These are phyloP conservation scores for Stephania yunnanensis DNA, from an alignment of 164 flowering plant genomes.

Conservation along the genomic window DNA sequence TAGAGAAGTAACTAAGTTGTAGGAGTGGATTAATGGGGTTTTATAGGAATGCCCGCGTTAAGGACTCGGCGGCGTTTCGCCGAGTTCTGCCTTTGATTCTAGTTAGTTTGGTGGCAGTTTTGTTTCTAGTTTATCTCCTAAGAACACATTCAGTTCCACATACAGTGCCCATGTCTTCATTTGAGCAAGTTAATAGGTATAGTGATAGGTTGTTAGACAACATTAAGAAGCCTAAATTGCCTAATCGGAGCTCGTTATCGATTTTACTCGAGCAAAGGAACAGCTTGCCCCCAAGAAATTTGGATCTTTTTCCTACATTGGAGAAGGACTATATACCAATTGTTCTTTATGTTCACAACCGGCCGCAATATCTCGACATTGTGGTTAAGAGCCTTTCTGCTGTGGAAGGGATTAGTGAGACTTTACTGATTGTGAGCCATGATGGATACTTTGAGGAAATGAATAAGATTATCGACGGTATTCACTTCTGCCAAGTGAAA, in stretches of 20 bases:
- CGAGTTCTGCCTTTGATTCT: conserved; percentile 41
- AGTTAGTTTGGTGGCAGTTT: conserved; percentile 36
- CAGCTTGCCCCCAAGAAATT: conserved; percentile 62
- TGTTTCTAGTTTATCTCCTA: conserved; percentile 29
- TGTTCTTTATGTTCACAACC: conserved; percentile 89
- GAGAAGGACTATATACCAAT: conserved; percentile 52
- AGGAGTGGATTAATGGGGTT: conserved; percentile 32
- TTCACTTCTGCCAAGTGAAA: conserved; percentile 85
- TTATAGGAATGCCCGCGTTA: conserved; percentile 35
- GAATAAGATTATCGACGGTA: conserved; percentile 66
- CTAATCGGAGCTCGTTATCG: conserved; percentile 53
- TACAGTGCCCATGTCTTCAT: conserved; percentile 6
- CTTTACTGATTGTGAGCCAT: conserved; percentile 77
- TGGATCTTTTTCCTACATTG: conserved; percentile 58
- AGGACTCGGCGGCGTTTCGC: conserved; percentile 37
- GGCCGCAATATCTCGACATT: conserved; percentile 74
- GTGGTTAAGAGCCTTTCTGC: conserved; percentile 66
- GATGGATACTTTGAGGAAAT: conserved; percentile 87
- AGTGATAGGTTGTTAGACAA: neutral
- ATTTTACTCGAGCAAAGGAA: conserved; percentile 46
- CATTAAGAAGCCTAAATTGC: conserved; percentile 25
- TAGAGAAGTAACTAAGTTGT: neutral
- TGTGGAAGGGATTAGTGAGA: conserved; percentile 73
- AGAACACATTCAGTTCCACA: conserved; percentile 28
- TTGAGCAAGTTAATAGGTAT: conserved; percentile 11